These are phyloP conservation scores for Brassica nigra DNA, from an alignment of 345 rosid genomes.

Conservation along the genomic window DNA sequence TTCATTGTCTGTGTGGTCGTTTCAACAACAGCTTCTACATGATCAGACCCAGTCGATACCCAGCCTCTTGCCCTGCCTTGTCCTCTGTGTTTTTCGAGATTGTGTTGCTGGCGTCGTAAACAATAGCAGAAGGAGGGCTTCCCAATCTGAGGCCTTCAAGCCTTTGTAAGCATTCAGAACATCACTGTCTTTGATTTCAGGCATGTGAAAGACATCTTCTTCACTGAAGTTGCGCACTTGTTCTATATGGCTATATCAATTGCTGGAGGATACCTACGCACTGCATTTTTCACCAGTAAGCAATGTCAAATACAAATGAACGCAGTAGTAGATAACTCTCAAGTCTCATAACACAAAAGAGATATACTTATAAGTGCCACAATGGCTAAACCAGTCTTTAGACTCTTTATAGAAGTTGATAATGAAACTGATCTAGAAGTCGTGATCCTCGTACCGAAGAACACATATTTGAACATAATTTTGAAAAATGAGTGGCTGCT, in stretches of 20 bases:
- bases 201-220: slow-evolving; percentile 44
- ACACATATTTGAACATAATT: neutral
- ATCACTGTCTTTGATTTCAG: slow-evolving; percentile 58
- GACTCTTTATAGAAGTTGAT: no score
- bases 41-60: neutral
- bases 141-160: no score
- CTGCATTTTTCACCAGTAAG: slow-evolving; percentile 40
- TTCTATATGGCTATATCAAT: slow-evolving; percentile 43
- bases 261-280: slow-evolving; percentile 25
- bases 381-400: no score
- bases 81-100: slow-evolving; percentile 64
- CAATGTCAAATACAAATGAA: neutral
- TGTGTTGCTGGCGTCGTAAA: slow-evolving; percentile 57
- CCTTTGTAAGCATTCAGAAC: slow-evolving; percentile 60
- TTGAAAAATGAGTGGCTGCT: neutral
- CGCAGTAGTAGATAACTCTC: neutral
- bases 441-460: no score
- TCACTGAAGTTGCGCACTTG: slow-evolving; percentile 54
- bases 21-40: neutral
- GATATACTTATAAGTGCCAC: no score
- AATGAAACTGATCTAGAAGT: no score
- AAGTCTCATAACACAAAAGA: neutral
- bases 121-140: slow-evolving; percentile 28
- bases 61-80: slow-evolving; percentile 66
- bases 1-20: neutral